Percentiles rank a stretch among this genome's conserved stretches.
Conservation (phyloP, 306 rosid species). For the Cicer arietinum region DNA sequence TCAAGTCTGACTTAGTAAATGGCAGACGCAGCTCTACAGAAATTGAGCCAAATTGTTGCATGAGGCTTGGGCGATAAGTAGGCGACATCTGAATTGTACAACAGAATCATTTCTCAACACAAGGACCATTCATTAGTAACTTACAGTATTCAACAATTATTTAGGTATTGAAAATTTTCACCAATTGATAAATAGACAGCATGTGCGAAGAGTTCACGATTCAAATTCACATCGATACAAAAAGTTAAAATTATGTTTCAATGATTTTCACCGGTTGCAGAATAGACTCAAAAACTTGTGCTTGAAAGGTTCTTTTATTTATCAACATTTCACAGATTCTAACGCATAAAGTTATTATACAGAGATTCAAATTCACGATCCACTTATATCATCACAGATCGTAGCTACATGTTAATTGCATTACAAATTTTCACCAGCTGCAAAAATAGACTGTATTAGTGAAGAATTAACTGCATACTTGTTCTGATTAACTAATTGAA, state of each 20-base stretch:
- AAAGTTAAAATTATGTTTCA: no score
- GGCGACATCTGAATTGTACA: conserved; percentile 66
- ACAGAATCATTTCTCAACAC: background rate
- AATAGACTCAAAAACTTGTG: background rate
- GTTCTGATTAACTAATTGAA: no score
- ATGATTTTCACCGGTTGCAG: background rate
- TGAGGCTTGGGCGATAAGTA: conserved; percentile 69
- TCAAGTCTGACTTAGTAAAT: background rate
- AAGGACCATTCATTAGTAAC: background rate
- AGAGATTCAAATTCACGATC: background rate
- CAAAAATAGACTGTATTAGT: background rate
- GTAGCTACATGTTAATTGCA: background rate
- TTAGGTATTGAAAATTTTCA: background rate
- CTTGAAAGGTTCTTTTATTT: background rate
- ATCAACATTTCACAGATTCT: background rate
- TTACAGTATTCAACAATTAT: conserved; percentile 41
- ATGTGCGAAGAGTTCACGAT: background rate
- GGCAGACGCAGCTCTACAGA: background rate
- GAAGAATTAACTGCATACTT: background rate
- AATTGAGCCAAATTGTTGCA: background rate
- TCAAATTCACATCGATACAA: no score
- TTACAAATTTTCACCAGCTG: conserved; percentile 1
- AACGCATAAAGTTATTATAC: background rate
- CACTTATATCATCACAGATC: background rate
- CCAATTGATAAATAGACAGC: background rate